Evolutionary conservation across 768 basidiomycete genomes (phyloP).

Genomic region (Collybia mongolica): DNA sequence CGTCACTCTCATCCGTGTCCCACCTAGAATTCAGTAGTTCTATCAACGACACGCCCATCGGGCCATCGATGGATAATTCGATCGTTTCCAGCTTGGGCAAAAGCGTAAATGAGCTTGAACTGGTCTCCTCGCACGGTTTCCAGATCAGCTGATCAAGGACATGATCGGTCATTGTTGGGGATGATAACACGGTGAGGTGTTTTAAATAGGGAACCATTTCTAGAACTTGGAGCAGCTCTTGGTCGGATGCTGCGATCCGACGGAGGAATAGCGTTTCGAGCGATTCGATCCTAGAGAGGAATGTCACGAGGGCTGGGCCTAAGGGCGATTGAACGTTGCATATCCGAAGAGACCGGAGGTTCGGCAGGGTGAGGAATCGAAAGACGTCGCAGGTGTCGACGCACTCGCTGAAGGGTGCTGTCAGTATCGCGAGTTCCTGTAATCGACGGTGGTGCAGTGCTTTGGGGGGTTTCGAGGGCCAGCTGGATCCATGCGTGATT

Average conservation of each 20-base stretch:
- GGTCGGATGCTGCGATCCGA: slow-evolving; percentile 33
- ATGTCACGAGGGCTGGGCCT: slow-evolving; percentile 27
- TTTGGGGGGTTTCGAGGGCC: slow-evolving; percentile 4
- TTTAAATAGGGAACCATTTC: slow-evolving; percentile 31
- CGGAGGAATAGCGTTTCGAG: slow-evolving; percentile 36
- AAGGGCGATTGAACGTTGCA: slow-evolving; percentile 36
- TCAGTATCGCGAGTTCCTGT: slow-evolving; percentile 34
- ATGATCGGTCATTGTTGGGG: slow-evolving; percentile 26
- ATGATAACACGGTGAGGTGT: slow-evolving; percentile 32
- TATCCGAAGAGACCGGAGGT: slow-evolving; percentile 34
- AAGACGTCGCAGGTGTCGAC: slow-evolving; percentile 35
- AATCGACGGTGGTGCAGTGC: slow-evolving; percentile 29
- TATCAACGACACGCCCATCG: slow-evolving; percentile 30
- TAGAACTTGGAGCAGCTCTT: slow-evolving; percentile 30
- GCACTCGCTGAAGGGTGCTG: slow-evolving; percentile 31
- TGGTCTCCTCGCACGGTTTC: slow-evolving; percentile 21
- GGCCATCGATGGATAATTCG: slow-evolving; percentile 33
- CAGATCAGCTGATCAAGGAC: slow-evolving; percentile 35
- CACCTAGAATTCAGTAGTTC: slow-evolving; percentile 34
- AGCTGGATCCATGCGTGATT: slow-evolving; percentile 7
- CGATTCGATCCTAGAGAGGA: slow-evolving; percentile 29
- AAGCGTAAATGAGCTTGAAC: slow-evolving; percentile 22
- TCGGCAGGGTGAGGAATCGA: slow-evolving; percentile 31
- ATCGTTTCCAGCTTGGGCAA: slow-evolving; percentile 33
- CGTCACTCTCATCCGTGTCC: slow-evolving; percentile 2